These are phyloP conservation scores for Smittium mucronatum DNA, from an alignment of 371 early-diverging fungal genomes.

Conservation along the genomic window DNA sequence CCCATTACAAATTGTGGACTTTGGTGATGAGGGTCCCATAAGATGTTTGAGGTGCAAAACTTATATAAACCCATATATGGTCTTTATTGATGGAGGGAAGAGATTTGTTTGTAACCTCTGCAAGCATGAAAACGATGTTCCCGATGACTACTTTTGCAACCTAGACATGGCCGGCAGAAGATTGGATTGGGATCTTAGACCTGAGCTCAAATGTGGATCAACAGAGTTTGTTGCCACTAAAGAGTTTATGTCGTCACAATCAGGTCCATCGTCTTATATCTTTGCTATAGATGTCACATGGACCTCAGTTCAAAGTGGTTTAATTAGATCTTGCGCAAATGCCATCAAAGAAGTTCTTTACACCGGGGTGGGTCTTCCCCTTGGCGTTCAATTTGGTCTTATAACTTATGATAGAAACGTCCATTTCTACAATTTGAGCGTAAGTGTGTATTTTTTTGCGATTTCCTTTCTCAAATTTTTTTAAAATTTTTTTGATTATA, in stretches of 20 bases:
- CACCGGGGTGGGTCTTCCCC: constrained; percentile 37
- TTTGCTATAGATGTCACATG: constrained; percentile 91
- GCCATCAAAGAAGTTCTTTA: constrained; percentile 74
- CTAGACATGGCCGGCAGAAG: constrained; percentile 83
- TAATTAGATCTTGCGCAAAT: constrained; percentile 48
- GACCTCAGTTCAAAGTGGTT: constrained; percentile 68
- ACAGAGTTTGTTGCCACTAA: constrained; percentile 83
- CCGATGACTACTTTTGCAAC: constrained; percentile 78
- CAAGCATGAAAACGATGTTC: constrained; percentile 57
- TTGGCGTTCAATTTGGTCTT: constrained; percentile 58
- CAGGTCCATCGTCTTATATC: constrained; percentile 55
- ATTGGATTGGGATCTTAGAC: constrained; percentile 59
- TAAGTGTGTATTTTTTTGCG: constrained; percentile 31
- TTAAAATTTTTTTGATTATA: too few species aligned
- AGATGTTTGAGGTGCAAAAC: constrained; percentile 86
- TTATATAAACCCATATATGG: constrained; percentile 84
- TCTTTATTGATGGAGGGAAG: constrained; percentile 76
- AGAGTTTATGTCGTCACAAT: constrained; percentile 42
- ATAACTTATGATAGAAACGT: constrained; percentile 81
- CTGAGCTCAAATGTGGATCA: constrained; percentile 76
- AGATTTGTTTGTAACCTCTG: constrained; percentile 89
- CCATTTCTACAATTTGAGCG: constrained; percentile 85
- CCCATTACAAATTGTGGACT: constrained; percentile 73
- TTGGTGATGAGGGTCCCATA: constrained; percentile 80
- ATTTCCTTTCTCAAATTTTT: neutral